phyloP scores from a whole-genome alignment of 2,329 filamentous ascomycete genomes.

The Aspergillus bombycis region DNA sequence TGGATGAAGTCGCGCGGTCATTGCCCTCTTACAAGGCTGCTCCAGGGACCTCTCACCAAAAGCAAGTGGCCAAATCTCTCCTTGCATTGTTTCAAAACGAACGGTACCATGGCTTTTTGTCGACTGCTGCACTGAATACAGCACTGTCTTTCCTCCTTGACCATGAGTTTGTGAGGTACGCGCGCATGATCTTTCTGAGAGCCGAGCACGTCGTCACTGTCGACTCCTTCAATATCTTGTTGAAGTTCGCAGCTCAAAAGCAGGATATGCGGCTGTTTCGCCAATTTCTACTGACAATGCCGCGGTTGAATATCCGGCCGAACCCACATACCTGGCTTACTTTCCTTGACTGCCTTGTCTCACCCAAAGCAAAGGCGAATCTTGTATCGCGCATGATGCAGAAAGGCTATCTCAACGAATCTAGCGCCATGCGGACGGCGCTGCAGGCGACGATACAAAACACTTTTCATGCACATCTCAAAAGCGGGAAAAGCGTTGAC shows the following conservation, averaged over 20 bases:
- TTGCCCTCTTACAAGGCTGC: constrained; percentile 17
- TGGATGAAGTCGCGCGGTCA: constrained; percentile 41
- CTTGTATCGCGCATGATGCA: constrained; percentile 37
- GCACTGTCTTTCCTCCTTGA: constrained; percentile 44
- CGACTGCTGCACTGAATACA: constrained; percentile 45
- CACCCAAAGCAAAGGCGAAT: constrained; percentile 29
- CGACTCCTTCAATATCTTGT: constrained; percentile 50
- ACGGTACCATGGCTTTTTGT: constrained; percentile 34
- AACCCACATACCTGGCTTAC: constrained; percentile 48
- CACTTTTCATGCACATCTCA: constrained; percentile 36
- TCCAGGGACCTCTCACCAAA: constrained; percentile 9
- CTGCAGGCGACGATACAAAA: constrained; percentile 37
- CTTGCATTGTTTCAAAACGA: constrained; percentile 37
- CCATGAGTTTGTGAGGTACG: constrained; percentile 33
- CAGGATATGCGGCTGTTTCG: constrained; percentile 46
- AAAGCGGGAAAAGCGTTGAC: constrained; percentile 35
- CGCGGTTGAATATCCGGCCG: constrained; percentile 39
- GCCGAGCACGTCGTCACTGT: constrained; percentile 41
- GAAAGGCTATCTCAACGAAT: constrained; percentile 34
- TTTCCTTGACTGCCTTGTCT: constrained; percentile 37
- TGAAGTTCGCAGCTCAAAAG: constrained; percentile 40
- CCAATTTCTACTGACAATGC: constrained; percentile 44
- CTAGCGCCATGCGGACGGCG: constrained; percentile 27
- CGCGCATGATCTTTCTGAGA: constrained; percentile 37
- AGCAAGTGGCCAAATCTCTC: constrained; percentile 29